Conservation (phyloP, 1,139 yeast genomes). For the Trichomonascaceae sp. region DNA sequence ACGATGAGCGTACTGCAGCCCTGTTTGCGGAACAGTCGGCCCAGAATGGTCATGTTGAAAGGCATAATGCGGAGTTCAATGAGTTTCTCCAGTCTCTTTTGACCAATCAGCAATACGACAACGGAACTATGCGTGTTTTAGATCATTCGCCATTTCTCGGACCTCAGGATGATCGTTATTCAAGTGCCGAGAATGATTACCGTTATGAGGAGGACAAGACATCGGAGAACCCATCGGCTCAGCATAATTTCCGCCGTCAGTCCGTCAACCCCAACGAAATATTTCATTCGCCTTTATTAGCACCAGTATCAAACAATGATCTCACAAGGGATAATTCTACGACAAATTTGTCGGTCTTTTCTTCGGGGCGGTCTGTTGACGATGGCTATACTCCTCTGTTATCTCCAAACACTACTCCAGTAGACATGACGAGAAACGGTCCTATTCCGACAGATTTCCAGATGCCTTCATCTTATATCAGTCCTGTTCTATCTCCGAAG, state of each 20-base stretch:
- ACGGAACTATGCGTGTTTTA: conserved; percentile 1
- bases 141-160: conserved; percentile 8
- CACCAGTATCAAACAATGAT: conserved; percentile 9
- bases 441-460: conserved; percentile 23
- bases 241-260: not conserved
- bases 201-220: not conserved
- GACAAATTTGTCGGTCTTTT: conserved; percentile 3
- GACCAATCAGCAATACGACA: not conserved
- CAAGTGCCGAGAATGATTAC: not conserved
- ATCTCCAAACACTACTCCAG: conserved; percentile 68
- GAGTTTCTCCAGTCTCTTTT: conserved; percentile 12
- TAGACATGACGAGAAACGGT: conserved; percentile 36
- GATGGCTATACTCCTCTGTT: conserved; percentile 60
- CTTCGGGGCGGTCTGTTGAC: conserved; percentile 10
- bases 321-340: conserved; percentile 4
- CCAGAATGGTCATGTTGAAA: not conserved
- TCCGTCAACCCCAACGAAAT: conserved; percentile 22
- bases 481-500: conserved; percentile 55
- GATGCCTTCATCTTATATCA: conserved; percentile 35
- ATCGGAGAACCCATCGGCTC: not conserved
- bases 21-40: not conserved
- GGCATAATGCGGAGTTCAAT: conserved; percentile 13
- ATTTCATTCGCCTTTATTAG: conserved; percentile 22
- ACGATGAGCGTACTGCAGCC: not conserved
- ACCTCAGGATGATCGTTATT: not conserved